Evolutionary conservation across 2,329 filamentous ascomycete genomes (phyloP).

Genomic region (Didymella arachidicola): DNA sequence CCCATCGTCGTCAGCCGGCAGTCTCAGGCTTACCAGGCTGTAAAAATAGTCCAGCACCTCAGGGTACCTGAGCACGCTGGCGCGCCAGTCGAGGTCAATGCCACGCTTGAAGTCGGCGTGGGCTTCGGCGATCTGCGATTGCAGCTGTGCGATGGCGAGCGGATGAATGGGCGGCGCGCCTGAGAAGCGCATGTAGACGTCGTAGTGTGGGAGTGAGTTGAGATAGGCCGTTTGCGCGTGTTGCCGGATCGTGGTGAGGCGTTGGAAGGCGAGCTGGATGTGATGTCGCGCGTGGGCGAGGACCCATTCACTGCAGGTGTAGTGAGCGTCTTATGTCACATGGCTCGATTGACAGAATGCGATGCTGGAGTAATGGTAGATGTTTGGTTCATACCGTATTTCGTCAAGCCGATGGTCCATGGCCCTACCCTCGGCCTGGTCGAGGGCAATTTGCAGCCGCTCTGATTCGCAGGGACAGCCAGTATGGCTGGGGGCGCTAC

Average conservation of each 20-base stretch:
- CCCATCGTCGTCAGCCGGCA: conserved; percentile 64
- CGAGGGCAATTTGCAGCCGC: conserved; percentile 50
- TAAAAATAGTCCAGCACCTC: conserved; percentile 84
- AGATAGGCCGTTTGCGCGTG: conserved; percentile 54
- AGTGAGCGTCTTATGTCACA: conserved; percentile 25
- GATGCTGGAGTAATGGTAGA: neutral
- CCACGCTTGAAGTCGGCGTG: conserved; percentile 73
- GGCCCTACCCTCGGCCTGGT: conserved; percentile 50
- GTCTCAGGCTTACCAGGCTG: conserved; percentile 69
- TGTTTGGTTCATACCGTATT: conserved; percentile 40
- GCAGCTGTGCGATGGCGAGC: conserved; percentile 51
- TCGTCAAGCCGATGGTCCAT: conserved; percentile 48
- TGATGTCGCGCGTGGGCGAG: conserved; percentile 55
- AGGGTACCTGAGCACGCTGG: conserved; percentile 77
- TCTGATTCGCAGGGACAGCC: conserved; percentile 53
- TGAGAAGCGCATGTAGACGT: conserved; percentile 56
- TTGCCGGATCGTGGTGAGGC: conserved; percentile 51
- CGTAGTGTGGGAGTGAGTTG: conserved; percentile 56
- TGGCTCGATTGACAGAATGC: too few species aligned
- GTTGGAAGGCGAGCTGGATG: conserved; percentile 55
- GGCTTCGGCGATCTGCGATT: conserved; percentile 67
- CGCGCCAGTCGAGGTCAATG: conserved; percentile 81
- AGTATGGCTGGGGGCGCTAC: conserved; percentile 50
- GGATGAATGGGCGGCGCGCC: conserved; percentile 55
- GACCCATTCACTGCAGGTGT: conserved; percentile 55